Evolutionary conservation across 192 early-diverging fungal species (phyloP).

Genomic region (Helicostylum pulchrum): DNA sequence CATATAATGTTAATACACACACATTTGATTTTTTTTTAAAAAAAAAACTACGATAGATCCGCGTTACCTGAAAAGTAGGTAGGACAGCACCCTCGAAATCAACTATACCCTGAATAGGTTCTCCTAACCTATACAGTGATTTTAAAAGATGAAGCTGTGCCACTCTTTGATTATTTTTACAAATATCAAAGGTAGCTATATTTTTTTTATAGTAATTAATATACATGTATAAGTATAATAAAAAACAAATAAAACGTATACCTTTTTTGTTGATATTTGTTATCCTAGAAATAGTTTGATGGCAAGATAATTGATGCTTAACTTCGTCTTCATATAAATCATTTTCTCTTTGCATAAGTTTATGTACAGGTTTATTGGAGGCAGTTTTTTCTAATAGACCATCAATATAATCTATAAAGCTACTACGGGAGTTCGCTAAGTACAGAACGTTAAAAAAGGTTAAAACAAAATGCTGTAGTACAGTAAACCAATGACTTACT

Average conservation of each 20-base stretch:
- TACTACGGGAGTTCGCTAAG: slow-evolving; percentile 8
- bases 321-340: slow-evolving; percentile 41
- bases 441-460: too few species aligned
- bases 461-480: too few species aligned
- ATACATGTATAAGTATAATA: too few species aligned
- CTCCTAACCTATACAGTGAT: slow-evolving; percentile 65
- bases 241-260: not conserved
- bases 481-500: too few species aligned
- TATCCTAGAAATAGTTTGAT: slow-evolving; percentile 34
- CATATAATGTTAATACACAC: not conserved
- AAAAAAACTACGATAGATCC: not conserved
- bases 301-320: slow-evolving; percentile 25
- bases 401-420: slow-evolving; percentile 47
- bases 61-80: slow-evolving; percentile 65
- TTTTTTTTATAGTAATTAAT: not conserved
- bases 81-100: slow-evolving; percentile 60
- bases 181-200: slow-evolving; percentile 78
- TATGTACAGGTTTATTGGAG: slow-evolving; percentile 7
- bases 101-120: slow-evolving; percentile 62
- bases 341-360: slow-evolving; percentile 47
- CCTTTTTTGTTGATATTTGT: slow-evolving; percentile 34
- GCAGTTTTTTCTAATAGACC: slow-evolving; percentile 30
- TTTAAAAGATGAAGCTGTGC: slow-evolving; percentile 64
- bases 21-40: not conserved
- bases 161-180: slow-evolving; percentile 76